phyloP scores from a whole-genome alignment of 2,329 filamentous ascomycete species.

The Botryotinia convoluta region DNA sequence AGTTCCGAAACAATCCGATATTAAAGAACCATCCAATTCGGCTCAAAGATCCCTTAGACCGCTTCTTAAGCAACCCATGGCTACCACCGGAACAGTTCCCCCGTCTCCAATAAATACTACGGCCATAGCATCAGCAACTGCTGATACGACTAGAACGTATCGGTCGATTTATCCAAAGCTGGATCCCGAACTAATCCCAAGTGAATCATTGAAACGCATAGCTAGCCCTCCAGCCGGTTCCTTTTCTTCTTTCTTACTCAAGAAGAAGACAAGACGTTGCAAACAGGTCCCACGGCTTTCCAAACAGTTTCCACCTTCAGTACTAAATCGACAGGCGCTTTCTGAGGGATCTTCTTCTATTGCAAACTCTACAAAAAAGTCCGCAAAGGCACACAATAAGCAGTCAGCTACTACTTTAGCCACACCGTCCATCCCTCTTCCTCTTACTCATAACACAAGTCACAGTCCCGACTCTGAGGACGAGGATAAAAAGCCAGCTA shows the following conservation, averaged over 20 bases:
- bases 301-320: not conserved
- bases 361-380: not conserved
- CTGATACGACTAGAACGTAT: not conserved
- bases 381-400: not conserved
- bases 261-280: not conserved
- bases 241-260: not conserved
- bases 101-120: no score
- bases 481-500: no score
- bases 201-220: not conserved
- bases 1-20: not conserved
- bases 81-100: no score
- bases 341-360: not conserved
- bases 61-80: no score
- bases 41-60: not conserved
- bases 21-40: not conserved
- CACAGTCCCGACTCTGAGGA: rapidly evolving
- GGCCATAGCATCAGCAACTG: rapidly evolving
- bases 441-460: not conserved
- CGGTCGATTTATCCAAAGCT: not conserved
- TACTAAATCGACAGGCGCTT: not conserved
- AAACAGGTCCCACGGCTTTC: not conserved
- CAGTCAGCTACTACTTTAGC: not conserved
- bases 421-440: not conserved
- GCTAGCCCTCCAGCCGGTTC: not conserved
- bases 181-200: not conserved